Percentiles rank a stretch among this genome's conserved stretches.
phyloP scores from a whole-genome alignment of 2,329 filamentous ascomycete genomes.

The Eutypa lata region DNA sequence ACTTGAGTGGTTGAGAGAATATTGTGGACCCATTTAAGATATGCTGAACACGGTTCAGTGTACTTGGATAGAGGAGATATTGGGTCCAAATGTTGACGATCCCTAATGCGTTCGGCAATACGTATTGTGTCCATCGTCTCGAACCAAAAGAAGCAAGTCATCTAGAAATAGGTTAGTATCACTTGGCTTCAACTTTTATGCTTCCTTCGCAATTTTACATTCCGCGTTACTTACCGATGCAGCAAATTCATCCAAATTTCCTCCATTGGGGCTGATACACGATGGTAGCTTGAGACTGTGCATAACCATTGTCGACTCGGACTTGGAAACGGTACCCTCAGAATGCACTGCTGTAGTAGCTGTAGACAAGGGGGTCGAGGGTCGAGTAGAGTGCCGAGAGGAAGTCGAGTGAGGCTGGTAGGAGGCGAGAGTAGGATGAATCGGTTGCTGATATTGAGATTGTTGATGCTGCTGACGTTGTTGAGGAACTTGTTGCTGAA shows the following conservation, averaged over 20 bases:
- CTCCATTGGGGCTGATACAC: slow-evolving; percentile 72
- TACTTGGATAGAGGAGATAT: slow-evolving; percentile 59
- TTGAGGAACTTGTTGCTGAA: slow-evolving; percentile 23
- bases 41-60: slow-evolving; percentile 73
- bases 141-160: slow-evolving; percentile 98
- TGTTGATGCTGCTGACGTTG: slow-evolving; percentile 24
- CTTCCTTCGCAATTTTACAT: neutral
- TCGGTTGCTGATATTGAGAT: slow-evolving; percentile 7
- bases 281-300: slow-evolving; percentile 69
- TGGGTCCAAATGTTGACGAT: slow-evolving; percentile 32
- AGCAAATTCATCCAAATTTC: slow-evolving; percentile 77
- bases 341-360: slow-evolving; percentile 23
- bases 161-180: slow-evolving; percentile 46
- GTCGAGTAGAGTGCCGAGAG: slow-evolving; percentile 33
- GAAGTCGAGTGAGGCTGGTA: slow-evolving; percentile 13
- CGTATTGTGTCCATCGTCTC: slow-evolving; percentile 79
- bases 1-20: slow-evolving; percentile 94
- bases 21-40: slow-evolving; percentile 89
- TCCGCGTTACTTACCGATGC: slow-evolving; percentile 61
- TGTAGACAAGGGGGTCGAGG: slow-evolving; percentile 36
- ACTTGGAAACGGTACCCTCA: slow-evolving; percentile 31
- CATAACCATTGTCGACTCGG: slow-evolving; percentile 45
- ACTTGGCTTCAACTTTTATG: neutral
- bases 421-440: slow-evolving; percentile 11
- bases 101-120: slow-evolving; percentile 62